phyloP scores from a whole-genome alignment of 2,329 filamentous ascomycete species.

The Akanthomyces muscarius region DNA sequence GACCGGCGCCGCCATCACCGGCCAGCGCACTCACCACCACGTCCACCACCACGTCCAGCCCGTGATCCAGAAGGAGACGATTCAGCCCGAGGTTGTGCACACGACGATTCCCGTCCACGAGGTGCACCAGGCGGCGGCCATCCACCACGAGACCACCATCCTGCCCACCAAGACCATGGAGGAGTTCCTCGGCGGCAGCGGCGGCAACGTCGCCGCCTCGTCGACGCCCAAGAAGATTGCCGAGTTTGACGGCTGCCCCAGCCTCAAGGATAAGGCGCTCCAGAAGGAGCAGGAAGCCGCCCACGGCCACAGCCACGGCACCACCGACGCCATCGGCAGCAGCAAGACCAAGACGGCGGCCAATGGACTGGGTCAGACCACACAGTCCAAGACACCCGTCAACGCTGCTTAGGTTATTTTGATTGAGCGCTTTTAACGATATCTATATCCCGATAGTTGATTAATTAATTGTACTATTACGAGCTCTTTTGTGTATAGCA shows the following conservation, averaged over 20 bases:
- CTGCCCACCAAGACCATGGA: constrained; percentile 61
- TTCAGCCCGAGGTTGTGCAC: constrained; percentile 65
- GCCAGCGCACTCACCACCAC: constrained; percentile 38
- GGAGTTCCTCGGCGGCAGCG: constrained; percentile 49
- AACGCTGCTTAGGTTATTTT: not conserved
- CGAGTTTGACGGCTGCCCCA: constrained; percentile 59
- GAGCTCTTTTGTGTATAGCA: no score
- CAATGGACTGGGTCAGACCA: not conserved
- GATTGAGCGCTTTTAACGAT: not conserved
- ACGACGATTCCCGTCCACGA: constrained; percentile 70
- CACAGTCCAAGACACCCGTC: not conserved
- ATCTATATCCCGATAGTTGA: not conserved
- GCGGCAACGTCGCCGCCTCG: constrained; percentile 50
- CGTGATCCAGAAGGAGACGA: constrained; percentile 64
- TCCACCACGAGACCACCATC: constrained; percentile 61
- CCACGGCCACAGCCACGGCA: not conserved
- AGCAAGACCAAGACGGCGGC: not conserved
- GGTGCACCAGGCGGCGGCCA: constrained; percentile 61
- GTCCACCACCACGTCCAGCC: constrained; percentile 68
- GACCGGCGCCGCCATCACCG: constrained; percentile 24
- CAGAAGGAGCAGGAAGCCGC: constrained; percentile 8
- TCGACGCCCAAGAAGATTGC: constrained; percentile 51
- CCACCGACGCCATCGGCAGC: not conserved
- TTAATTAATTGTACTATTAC: not conserved
- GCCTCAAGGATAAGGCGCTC: constrained; percentile 22